Percentiles rank a stretch among this genome's conserved stretches.
Evolutionary conservation across 116 monocot genomes (phyloP).

Genomic region (Dioscorea cayenensis): DNA sequence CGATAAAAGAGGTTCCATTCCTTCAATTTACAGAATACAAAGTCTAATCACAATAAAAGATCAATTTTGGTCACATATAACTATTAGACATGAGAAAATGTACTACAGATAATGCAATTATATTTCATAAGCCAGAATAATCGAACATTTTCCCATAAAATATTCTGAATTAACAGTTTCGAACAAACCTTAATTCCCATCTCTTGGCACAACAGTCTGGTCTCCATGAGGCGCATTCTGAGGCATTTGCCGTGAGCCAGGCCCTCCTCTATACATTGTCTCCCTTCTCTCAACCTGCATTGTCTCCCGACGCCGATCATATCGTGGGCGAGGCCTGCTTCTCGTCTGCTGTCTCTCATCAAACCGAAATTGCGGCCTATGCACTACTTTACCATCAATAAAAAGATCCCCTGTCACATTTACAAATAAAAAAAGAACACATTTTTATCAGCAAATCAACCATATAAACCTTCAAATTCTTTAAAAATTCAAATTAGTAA

Average conservation of each 20-base stretch:
- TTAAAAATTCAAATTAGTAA: not conserved
- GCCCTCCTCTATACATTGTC: constrained; percentile 29
- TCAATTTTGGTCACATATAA: too few relatives aligned
- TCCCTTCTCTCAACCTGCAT: constrained; percentile 77
- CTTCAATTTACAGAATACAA: too few relatives aligned
- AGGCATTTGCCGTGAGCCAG: constrained; percentile 7
- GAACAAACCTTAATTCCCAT: constrained; percentile 13
- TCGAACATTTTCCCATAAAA: too few relatives aligned
- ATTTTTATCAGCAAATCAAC: not conserved
- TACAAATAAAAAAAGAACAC: not conserved
- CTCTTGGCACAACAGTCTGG: constrained; percentile 11
- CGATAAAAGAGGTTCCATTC: too few relatives aligned
- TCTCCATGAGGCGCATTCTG: constrained; percentile 6
- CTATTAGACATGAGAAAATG: too few relatives aligned
- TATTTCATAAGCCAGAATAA: too few relatives aligned
- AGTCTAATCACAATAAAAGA: too few relatives aligned
- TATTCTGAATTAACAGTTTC: not conserved
- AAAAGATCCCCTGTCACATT: constrained; percentile 75
- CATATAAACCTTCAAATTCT: not conserved
- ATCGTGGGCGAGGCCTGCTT: constrained; percentile 64
- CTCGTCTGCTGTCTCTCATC: constrained; percentile 75
- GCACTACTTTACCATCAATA: constrained; percentile 88
- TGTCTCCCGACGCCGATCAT: constrained; percentile 70
- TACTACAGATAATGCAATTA: too few relatives aligned
- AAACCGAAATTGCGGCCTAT: constrained; percentile 79